Evolutionary conservation across 176 grass and related monocot species (phyloP).

Genomic region (Ensete ventricosum): DNA sequence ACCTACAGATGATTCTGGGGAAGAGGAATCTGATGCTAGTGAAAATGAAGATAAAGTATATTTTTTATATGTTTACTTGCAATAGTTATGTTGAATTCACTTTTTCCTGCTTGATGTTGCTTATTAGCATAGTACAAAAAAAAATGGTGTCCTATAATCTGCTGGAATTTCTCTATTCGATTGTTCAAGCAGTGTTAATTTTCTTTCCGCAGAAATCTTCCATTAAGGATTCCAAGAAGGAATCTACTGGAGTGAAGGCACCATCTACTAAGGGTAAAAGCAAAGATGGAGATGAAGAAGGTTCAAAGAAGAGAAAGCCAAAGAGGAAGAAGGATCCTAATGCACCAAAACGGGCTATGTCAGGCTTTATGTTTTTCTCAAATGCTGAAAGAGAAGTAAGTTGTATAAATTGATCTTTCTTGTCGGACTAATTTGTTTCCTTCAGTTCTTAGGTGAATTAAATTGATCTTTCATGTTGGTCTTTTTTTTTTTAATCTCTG

Average conservation of each 20-base stretch:
- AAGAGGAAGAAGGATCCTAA: conserved; percentile 99
- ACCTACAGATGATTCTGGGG: conserved; percentile 91
- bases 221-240: conserved; percentile 49
- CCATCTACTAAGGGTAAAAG: conserved; percentile 56
- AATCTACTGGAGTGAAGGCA: conserved; percentile 49
- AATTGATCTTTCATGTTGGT: neutral
- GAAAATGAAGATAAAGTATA: conserved; percentile 68
- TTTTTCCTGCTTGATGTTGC: neutral
- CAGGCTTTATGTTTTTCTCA: conserved; percentile 93
- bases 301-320: conserved; percentile 61
- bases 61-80: conserved; percentile 21
- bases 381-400: conserved; percentile 87
- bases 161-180: neutral
- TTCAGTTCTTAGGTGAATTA: neutral
- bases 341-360: conserved; percentile 90
- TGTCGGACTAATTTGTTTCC: neutral
- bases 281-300: conserved; percentile 61
- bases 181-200: neutral
- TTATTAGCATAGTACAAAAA: neutral
- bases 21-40: conserved; percentile 84
- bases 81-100: neutral
- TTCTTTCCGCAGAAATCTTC: conserved; percentile 42
- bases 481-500: neutral
- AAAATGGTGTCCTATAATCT: neutral
- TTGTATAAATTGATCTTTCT: neutral